Evolutionary conservation across 176 grass and related monocot genomes (phyloP), one percentile per base, ranked within the genome.

Genomic region (Oryza nivara): DNA sequence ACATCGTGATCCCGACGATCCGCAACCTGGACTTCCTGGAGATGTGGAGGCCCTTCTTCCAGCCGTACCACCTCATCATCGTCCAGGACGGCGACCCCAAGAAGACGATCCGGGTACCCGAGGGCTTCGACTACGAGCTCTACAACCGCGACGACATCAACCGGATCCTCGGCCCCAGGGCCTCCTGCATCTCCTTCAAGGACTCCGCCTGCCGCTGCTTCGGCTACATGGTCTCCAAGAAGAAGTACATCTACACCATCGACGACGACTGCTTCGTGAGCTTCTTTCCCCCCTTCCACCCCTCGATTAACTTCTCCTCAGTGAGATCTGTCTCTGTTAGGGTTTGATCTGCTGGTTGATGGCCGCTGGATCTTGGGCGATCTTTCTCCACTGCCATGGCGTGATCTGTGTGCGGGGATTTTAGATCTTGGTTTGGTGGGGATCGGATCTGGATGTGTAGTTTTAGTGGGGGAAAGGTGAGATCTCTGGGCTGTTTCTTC

Each of bases 91-190:
- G 95, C 4, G 95, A 97, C 16, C 92, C 95, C 3, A 58, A 64
- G 40, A 92, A 86, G 87, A 88, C 67, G 40, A 92, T 97, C 89
- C 83, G 82, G 17, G 95, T 97, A 20, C 92, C 95, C 0, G 90
- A 89, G 45, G 95, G 95, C 43, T 95, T 97, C 87, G 95, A 97
- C 84, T 97, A 93, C 90, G 95, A 97, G 87, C 90, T 97, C 76
- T 95, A 97, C 90, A 94, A 97, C 90, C 88, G 95, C 72, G 95
- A 97, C 80, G 95, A 97, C 92, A 97, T 95, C 95, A 95, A 95
- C 82, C 90, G 92, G 72, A 97, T 97, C 82, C 92, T 97, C 76
- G 95, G 95, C 22, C 92, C 92, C 61, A 97, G 90, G 90, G 90
- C 95, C 0, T 85, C 90, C 28, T 95, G 92, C 84, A 95, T 97